Conservation (phyloP, 495 filamentous ascomycete genomes). For the Pyrenopolyporus hunteri region DNA sequence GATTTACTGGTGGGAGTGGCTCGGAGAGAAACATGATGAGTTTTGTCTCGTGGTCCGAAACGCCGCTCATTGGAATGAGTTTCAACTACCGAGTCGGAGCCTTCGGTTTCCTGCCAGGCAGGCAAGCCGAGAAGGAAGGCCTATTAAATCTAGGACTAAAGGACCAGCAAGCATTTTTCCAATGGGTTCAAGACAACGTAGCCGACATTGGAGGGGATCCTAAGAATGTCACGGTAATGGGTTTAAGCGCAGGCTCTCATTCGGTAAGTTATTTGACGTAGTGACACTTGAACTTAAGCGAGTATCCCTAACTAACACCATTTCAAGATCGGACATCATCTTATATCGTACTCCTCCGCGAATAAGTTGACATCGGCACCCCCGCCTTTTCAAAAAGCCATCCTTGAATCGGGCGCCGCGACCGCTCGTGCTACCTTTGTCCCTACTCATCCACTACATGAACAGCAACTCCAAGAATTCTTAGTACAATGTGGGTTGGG, state of each 20-base stretch:
- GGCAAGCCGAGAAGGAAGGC: conserved; percentile 58
- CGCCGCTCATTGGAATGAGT: conserved; percentile 62
- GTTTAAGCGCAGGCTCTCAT: conserved; percentile 71
- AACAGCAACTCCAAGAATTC: conserved; percentile 65
- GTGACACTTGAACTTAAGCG: neutral
- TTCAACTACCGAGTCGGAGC: conserved; percentile 74
- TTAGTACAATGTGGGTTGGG: conserved; percentile 52
- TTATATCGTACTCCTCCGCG: conserved; percentile 57
- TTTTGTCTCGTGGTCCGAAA: conserved; percentile 60
- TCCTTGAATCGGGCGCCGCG: conserved; percentile 68
- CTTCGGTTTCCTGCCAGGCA: conserved; percentile 69
- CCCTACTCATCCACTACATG: conserved; percentile 62
- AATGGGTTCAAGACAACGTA: conserved; percentile 70
- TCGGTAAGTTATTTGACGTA: conserved; percentile 49
- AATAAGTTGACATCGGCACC: conserved; percentile 36
- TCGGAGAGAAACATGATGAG: conserved; percentile 54
- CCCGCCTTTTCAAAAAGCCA: conserved; percentile 64
- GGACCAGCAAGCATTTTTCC: conserved; percentile 67
- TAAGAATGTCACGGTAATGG: conserved; percentile 67
- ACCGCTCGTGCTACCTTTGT: conserved; percentile 65
- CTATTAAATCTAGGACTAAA: conserved; percentile 70
- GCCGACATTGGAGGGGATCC: conserved; percentile 67
- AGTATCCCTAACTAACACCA: conserved; percentile 10
- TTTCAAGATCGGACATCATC: conserved; percentile 66
- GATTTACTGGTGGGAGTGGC: conserved; percentile 56